Conservation (phyloP, 306 rosid species). For the Abrus pulchellus region DNA sequence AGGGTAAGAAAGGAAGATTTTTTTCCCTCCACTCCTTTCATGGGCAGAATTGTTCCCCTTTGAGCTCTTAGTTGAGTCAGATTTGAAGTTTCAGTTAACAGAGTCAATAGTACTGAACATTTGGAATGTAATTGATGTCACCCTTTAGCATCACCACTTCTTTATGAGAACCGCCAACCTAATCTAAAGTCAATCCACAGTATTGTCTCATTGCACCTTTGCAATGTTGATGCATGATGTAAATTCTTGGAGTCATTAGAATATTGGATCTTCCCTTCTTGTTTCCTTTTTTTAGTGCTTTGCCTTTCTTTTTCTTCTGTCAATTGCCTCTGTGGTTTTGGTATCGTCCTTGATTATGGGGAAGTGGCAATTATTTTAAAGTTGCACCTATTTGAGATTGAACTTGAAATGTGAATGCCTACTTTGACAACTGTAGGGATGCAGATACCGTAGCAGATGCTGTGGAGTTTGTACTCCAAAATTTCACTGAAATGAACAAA, state of each 20-base stretch:
- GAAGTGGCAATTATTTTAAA: constrained; percentile 37
- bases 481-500: constrained; percentile 93
- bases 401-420: constrained; percentile 44
- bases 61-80: constrained; percentile 11
- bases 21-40: constrained; percentile 1
- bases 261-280: constrained; percentile 24
- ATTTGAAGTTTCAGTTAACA: constrained; percentile 36
- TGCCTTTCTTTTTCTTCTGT: not conserved
- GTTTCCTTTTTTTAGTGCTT: not conserved
- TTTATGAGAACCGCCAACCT: constrained; percentile 3
- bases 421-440: constrained; percentile 67
- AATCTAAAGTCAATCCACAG: constrained; percentile 11
- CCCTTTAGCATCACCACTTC: constrained; percentile 9
- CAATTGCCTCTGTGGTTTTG: not conserved
- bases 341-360: constrained; percentile 30
- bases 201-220: constrained; percentile 16
- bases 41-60: constrained; percentile 1
- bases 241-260: constrained; percentile 28
- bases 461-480: constrained; percentile 88
- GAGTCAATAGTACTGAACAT: constrained; percentile 22
- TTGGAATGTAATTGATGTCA: constrained; percentile 34
- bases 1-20: constrained; percentile 62
- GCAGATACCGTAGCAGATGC: constrained; percentile 82
- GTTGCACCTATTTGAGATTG: constrained; percentile 42
- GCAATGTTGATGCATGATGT: constrained; percentile 40